Evolutionary conservation across 106 monocot genomes (phyloP).

Genomic region (Apostasia ramifera): DNA sequence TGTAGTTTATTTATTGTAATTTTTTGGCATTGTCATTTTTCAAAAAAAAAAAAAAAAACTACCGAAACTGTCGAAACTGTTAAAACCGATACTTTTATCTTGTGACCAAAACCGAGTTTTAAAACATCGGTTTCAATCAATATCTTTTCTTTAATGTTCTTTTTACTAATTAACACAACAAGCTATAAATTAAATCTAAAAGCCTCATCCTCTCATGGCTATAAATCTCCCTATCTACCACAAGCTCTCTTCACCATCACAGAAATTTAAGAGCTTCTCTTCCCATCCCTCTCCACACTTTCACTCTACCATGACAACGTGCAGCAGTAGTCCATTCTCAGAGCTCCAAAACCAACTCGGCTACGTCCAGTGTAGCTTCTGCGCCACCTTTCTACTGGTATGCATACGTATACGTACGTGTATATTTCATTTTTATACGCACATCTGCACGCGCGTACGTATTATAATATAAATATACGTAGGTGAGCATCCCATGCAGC

Average conservation of each 20-base stretch:
- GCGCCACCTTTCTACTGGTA: constrained; percentile 75
- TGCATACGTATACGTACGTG: not conserved
- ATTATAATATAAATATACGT: constrained; percentile 3
- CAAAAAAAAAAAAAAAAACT: no score
- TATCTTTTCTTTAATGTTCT: no score
- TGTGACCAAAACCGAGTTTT: no score
- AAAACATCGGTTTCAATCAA: no score
- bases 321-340: constrained; percentile 30
- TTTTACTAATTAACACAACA: not conserved
- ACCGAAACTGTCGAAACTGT: no score
- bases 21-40: no score
- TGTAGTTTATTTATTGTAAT: no score
- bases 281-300: not conserved
- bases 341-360: constrained; percentile 72
- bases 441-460: not conserved
- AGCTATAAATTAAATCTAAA: not conserved
- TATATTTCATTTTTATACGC: not conserved
- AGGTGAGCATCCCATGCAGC: constrained; percentile 80
- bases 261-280: not conserved
- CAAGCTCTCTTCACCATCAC: no score
- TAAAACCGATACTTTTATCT: no score
- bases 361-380: constrained; percentile 88
- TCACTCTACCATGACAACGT: constrained; percentile 30
- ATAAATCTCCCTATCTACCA: not conserved
- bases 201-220: not conserved